Conservation (phyloP, 208 protist species). For the Leptomonas pyrrhocoris region DNA sequence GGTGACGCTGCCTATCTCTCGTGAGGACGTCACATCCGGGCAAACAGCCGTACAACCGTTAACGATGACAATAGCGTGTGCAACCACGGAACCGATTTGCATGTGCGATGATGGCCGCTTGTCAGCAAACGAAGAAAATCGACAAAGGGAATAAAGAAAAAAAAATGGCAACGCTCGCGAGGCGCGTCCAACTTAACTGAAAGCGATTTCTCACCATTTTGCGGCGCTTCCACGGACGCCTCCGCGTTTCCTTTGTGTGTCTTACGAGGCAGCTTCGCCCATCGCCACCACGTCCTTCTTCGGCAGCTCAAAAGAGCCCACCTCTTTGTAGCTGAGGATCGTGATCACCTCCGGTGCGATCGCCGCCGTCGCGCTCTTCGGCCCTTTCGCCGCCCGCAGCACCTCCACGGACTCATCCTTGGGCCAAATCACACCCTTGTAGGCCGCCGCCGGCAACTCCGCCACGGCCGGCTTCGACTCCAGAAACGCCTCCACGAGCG, state of each 20-base stretch:
- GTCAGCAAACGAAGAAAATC: too few species aligned
- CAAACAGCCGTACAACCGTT: too few species aligned
- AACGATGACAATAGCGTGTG: too few species aligned
- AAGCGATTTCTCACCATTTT: too few species aligned
- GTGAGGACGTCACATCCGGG: too few species aligned
- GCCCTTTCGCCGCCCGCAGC: conserved; percentile 37
- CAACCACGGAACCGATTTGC: too few species aligned
- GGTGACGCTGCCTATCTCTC: too few species aligned
- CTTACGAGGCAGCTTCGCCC: conserved; percentile 36
- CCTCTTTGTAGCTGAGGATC: conserved; percentile 38
- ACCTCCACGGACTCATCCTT: conserved; percentile 70
- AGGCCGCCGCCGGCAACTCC: conserved; percentile 23
- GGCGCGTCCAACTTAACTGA: too few species aligned
- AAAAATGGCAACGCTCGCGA: too few species aligned
- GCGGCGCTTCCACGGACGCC: not conserved
- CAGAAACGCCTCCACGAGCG: conserved; percentile 36
- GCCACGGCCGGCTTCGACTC: conserved; percentile 32
- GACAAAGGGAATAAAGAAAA: too few species aligned
- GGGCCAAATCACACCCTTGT: conserved; percentile 56
- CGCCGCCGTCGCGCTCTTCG: conserved; percentile 26
- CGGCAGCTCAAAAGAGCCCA: conserved; percentile 52
- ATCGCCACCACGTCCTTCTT: conserved; percentile 58
- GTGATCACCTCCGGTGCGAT: conserved; percentile 33
- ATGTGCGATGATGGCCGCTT: too few species aligned
- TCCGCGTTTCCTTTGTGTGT: conserved; percentile 9